These are phyloP conservation scores for Aspergillus indologenus DNA, from an alignment of 495 filamentous ascomycete species.

Conservation along the genomic window DNA sequence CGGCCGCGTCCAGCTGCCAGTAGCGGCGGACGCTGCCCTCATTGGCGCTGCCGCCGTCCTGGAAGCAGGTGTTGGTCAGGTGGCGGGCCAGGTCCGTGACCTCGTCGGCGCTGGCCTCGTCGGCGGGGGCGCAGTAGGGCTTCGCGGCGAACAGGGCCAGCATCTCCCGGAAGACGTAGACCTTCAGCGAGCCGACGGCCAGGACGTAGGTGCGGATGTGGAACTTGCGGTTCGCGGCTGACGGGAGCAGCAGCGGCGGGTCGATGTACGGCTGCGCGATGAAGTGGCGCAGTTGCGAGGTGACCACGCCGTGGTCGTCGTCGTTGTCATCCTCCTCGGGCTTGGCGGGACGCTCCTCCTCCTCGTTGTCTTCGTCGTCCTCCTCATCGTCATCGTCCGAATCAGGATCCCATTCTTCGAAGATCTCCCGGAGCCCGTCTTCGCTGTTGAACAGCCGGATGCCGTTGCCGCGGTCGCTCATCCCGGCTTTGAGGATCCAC, in stretches of 20 bases:
- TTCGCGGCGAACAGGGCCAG: constrained; percentile 84
- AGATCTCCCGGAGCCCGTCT: constrained; percentile 75
- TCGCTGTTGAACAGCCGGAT: constrained; percentile 84
- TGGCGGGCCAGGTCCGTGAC: constrained; percentile 61
- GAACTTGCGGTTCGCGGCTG: constrained; percentile 74
- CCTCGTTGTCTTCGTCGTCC: constrained; percentile 33
- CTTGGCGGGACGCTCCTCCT: too few relatives aligned
- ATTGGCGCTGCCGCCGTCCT: constrained; percentile 51
- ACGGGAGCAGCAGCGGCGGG: constrained; percentile 73
- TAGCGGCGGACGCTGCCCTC: constrained; percentile 66
- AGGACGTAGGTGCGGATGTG: constrained; percentile 92
- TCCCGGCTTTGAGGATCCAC: constrained; percentile 97
- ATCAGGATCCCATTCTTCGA: constrained; percentile 70
- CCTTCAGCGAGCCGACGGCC: constrained; percentile 67
- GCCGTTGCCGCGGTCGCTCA: constrained; percentile 94
- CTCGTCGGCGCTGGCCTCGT: constrained; percentile 50
- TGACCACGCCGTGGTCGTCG: constrained; percentile 58
- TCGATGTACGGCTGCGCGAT: constrained; percentile 94
- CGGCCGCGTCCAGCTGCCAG: constrained; percentile 57
- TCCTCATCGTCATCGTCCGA: constrained; percentile 54
- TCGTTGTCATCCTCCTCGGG: too few relatives aligned
- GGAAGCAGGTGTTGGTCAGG: constrained; percentile 95
- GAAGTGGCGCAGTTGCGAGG: constrained; percentile 93
- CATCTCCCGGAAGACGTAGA: constrained; percentile 88
- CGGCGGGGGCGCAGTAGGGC: constrained; percentile 53